Conservation (phyloP, 352 stramenopile species). For the Pythium monospermum region DNA sequence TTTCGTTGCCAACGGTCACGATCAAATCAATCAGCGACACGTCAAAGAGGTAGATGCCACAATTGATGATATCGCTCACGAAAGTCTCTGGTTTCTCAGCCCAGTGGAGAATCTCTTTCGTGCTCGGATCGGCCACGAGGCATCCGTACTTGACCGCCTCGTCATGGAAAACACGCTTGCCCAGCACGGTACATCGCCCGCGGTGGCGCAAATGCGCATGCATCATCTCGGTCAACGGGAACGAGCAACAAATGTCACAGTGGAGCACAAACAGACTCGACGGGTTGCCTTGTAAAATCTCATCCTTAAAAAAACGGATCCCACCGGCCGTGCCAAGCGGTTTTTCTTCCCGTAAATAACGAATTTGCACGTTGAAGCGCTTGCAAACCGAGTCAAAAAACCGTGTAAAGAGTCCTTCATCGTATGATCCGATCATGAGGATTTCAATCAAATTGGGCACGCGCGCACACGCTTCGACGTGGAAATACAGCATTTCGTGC, state of each 20-base stretch:
- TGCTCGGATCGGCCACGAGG: constrained; percentile 66
- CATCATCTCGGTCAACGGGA: constrained; percentile 87
- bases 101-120: constrained; percentile 86
- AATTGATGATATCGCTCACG: constrained; percentile 90
- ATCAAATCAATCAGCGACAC: constrained; percentile 77
- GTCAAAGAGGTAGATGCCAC: constrained; percentile 85
- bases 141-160: constrained; percentile 88
- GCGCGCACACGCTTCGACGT: constrained; percentile 79
- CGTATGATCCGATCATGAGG: constrained; percentile 86
- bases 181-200: constrained; percentile 70
- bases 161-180: constrained; percentile 86
- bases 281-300: constrained; percentile 73
- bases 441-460: constrained; percentile 85
- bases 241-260: constrained; percentile 86
- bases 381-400: constrained; percentile 83
- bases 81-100: constrained; percentile 88
- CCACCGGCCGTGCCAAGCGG: constrained; percentile 77
- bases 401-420: constrained; percentile 83
- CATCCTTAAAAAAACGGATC: constrained; percentile 79
- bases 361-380: constrained; percentile 83
- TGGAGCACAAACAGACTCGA: constrained; percentile 79
- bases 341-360: constrained; percentile 78
- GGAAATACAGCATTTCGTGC: constrained; percentile 86
- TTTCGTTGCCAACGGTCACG: constrained; percentile 70
- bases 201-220: constrained; percentile 77